phyloP scores from a whole-genome alignment of 176 grass and related monocot genomes.

The Avena eriantha region DNA sequence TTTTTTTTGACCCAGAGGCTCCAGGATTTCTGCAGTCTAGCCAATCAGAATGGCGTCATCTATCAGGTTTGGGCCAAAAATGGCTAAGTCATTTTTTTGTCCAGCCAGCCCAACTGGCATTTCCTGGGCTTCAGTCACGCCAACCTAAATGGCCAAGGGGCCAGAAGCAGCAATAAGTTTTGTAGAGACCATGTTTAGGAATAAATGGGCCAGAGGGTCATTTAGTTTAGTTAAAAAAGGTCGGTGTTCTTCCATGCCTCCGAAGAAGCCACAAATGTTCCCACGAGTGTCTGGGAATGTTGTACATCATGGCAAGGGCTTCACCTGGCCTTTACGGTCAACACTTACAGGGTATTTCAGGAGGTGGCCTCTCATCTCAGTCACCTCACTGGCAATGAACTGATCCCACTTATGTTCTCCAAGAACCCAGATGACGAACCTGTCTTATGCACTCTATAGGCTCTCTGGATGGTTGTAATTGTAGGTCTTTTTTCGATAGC shows the following conservation, averaged over 20 bases:
- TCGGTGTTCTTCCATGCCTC: conserved; percentile 54
- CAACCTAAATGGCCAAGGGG: too few species aligned
- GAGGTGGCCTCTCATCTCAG: conserved; percentile 74
- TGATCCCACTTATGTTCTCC: conserved; percentile 64
- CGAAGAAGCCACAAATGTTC: conserved; percentile 72
- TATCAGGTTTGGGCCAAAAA: too few species aligned
- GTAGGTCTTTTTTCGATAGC: conserved; percentile 55
- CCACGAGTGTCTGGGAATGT: conserved; percentile 65
- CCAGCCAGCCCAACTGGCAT: too few species aligned
- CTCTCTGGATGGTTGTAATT: conserved; percentile 66
- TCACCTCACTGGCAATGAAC: conserved; percentile 62
- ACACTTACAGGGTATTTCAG: conserved; percentile 71
- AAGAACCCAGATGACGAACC: conserved; percentile 43
- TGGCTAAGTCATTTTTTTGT: too few species aligned
- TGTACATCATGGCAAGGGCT: conserved; percentile 39
- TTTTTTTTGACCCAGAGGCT: too few species aligned
- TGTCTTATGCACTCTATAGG: conserved; percentile 69
- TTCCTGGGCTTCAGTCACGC: too few species aligned
- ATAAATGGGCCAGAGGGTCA: too few species aligned
- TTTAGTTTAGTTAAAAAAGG: too few species aligned
- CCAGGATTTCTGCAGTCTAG: too few species aligned
- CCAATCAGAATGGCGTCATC: too few species aligned
- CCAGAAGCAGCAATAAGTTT: too few species aligned
- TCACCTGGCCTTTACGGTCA: conserved; percentile 66
- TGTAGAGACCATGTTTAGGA: too few species aligned